Evolutionary conservation across 352 stramenopile genomes (phyloP), one percentile per base, ranked within the genome.

Genomic region (Globisporangium paddicum): DNA sequence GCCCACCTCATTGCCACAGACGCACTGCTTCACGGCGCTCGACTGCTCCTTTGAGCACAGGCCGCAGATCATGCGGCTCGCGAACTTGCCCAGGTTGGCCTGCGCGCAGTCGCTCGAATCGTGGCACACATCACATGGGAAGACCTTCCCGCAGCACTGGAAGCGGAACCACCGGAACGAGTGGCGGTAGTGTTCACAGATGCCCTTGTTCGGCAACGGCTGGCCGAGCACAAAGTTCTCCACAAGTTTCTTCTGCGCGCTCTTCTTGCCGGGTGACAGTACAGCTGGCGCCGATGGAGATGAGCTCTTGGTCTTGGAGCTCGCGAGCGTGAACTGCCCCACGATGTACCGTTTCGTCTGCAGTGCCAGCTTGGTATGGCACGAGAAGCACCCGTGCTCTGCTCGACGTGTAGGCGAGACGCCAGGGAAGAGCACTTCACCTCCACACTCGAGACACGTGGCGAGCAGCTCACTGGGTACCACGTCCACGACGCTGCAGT

Each of bases 121-220:
- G 58, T 94, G 85, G 51, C 85, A 94, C 21, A 93, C 81, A 58
- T 94, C 85, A 48, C 85, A 94, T 0, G 82, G 75, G 53, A 91
- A 90, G 11, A 75, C 72, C 55, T 90, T 92, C 21, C 83, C 83
- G 44, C 85, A 94, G 68, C 85, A 94, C 55, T 92, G 85, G 63
- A 94, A 94, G 21, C 82, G 75, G 63, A 94, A 91, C 85, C 85
- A 94, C 5, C 85, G 82, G 16, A 77, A 61, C 41, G 85, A 95
- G 56, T 90, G 77, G 49, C 80, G 81, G 60, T 93, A 95, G 65
- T 95, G 85, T 16, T 88, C 73, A 30, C 85, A 95, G 34, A 57
- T 67, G 49, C 85, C 85, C 41, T 89, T 86, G 47, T 72, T 72
- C 23, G 85, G 85, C 58, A 95, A 53, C 18, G 82, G 79, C 47